These are phyloP conservation scores for Colletotrichum musicola DNA, from an alignment of 2,329 filamentous ascomycete genomes.

Conservation along the genomic window DNA sequence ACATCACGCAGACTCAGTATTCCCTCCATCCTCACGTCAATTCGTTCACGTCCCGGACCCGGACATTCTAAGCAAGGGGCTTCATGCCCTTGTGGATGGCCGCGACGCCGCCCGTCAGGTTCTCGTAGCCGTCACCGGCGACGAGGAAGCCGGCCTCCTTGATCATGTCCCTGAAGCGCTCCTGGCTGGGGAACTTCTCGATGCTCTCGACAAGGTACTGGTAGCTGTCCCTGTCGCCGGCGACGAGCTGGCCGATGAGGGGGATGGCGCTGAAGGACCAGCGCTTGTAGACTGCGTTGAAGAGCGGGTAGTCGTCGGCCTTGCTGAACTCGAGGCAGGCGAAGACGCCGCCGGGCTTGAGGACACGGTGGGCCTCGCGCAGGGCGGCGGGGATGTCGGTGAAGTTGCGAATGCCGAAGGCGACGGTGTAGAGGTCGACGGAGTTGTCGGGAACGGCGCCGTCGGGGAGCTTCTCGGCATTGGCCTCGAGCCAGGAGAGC, in stretches of 20 bases:
- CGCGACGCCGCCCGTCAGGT: conserved; percentile 91
- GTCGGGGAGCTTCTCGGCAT: conserved; percentile 80
- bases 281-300: conserved; percentile 90
- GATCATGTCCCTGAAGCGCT: conserved; percentile 87
- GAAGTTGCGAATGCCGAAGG: conserved; percentile 98
- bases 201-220: conserved; percentile 99
- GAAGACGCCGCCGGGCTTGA: conserved; percentile 95
- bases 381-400: conserved; percentile 89
- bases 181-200: conserved; percentile 89
- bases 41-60: not conserved
- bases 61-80: conserved; percentile 57
- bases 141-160: conserved; percentile 86
- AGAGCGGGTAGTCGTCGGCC: conserved; percentile 77
- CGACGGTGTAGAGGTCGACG: conserved; percentile 97
- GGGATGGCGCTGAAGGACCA: conserved; percentile 98
- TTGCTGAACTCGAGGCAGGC: conserved; percentile 97
- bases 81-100: conserved; percentile 98
- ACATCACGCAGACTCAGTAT: not conserved
- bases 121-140: conserved; percentile 86
- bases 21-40: not conserved
- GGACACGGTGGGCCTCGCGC: conserved; percentile 84
- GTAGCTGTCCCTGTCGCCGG: conserved; percentile 94
- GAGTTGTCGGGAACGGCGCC: conserved; percentile 72
- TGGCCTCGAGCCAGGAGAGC: conserved; percentile 87
- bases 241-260: conserved; percentile 93